Evolutionary conservation across 2,329 filamentous ascomycete species (phyloP).

Genomic region (Nemania diffusa): DNA sequence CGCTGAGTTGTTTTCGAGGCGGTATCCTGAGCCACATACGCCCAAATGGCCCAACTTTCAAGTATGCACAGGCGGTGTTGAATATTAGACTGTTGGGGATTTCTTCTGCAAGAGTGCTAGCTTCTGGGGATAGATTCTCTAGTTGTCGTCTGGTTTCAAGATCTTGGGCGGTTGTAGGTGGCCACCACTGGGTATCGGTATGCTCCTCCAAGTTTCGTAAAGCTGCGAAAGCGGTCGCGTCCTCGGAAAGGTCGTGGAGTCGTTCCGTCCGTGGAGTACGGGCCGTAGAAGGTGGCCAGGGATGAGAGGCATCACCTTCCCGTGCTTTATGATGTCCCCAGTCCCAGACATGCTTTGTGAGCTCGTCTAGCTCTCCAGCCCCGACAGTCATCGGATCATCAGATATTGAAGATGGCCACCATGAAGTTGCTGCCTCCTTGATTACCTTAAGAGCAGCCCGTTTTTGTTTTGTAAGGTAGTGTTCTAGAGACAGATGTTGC

Average conservation of each 20-base stretch:
- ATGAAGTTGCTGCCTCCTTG: constrained; percentile 6
- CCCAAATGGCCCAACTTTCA: constrained; percentile 12
- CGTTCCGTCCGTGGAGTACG: constrained; percentile 2
- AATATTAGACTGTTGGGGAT: constrained; percentile 18
- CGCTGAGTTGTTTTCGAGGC: constrained; percentile 17
- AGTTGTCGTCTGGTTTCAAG: not conserved
- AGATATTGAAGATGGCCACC: constrained; percentile 5
- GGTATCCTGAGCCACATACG: constrained; percentile 14
- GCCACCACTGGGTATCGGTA: constrained; percentile 19
- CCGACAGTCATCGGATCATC: constrained; percentile 10
- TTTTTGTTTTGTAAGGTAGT: constrained; percentile 16
- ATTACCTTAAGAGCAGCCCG: constrained; percentile 10
- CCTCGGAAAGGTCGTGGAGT: constrained; percentile 18
- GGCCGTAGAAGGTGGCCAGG: constrained; percentile 15
- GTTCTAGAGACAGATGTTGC: constrained; percentile 8
- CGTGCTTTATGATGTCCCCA: constrained; percentile 15
- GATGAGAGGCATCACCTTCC: not conserved
- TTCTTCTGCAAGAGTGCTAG: constrained; percentile 3
- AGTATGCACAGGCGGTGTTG: constrained; percentile 12
- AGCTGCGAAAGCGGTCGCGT: constrained; percentile 13
- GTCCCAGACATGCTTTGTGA: constrained; percentile 6
- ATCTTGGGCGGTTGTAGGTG: constrained; percentile 4
- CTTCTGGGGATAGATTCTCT: constrained; percentile 7
- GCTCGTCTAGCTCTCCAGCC: not conserved
- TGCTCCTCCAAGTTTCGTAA: constrained; percentile 21